Evolutionary conservation across 2,329 filamentous ascomycete genomes (phyloP).

Genomic region (Thelonectria blattea): DNA sequence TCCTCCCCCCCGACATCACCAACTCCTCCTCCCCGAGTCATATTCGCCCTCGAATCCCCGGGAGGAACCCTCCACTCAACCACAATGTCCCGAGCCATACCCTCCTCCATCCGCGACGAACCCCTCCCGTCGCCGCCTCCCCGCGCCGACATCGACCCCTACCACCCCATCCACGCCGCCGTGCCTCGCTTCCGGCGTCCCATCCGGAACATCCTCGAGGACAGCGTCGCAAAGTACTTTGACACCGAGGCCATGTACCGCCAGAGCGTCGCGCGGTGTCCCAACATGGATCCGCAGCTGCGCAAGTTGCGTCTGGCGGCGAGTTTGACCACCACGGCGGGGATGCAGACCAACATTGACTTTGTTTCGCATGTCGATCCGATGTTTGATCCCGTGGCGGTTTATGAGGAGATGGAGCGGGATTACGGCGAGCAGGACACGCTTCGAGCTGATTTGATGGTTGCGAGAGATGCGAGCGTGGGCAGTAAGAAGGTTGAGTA

Average conservation of each 20-base stretch:
- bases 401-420: background rate
- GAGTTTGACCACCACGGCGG: background rate
- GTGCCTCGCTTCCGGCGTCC: background rate
- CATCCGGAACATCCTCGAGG: background rate
- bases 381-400: background rate
- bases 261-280: background rate
- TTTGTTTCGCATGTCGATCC: background rate
- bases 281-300: background rate
- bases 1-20: background rate
- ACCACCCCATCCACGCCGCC: background rate
- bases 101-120: background rate
- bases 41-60: constrained; percentile 25
- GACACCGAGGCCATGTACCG: background rate
- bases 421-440: background rate
- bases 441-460: background rate
- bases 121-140: background rate
- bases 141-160: background rate
- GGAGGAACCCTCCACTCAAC: constrained; percentile 25
- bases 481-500: background rate
- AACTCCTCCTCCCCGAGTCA: background rate
- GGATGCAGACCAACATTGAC: background rate
- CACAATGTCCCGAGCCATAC: constrained; percentile 1
- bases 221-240: background rate
- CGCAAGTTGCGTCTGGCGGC: background rate
- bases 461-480: background rate